A percentile compares a stretch with the other conserved stretches of the same genome.
Evolutionary conservation across 371 early-diverging fungal genomes (phyloP).

Genomic region (Zopfochytrium polystomum): DNA sequence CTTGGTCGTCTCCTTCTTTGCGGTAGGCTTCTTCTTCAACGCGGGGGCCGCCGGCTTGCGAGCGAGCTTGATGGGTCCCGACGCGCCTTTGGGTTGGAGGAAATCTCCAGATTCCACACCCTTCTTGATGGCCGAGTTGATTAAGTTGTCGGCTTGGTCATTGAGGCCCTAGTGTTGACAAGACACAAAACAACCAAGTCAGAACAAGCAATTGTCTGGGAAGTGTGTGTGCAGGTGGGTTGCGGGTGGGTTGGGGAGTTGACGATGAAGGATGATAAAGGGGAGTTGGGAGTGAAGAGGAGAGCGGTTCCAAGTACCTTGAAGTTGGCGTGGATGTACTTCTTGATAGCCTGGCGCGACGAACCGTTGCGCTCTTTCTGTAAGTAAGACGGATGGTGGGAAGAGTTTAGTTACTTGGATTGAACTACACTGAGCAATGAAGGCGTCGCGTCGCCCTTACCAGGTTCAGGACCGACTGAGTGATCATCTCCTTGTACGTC

Average conservation of each 20-base stretch:
- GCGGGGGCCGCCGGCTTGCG: conserved; percentile 41
- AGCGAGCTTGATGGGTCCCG: conserved; percentile 67
- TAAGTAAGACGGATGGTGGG: neutral
- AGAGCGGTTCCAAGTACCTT: conserved; percentile 38
- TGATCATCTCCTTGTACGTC: conserved; percentile 60
- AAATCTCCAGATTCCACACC: conserved; percentile 66
- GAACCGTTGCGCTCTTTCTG: conserved; percentile 75
- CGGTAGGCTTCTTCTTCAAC: conserved; percentile 4
- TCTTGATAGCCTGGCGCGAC: conserved; percentile 76
- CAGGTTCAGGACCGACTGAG: conserved; percentile 33
- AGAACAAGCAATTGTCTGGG: neutral
- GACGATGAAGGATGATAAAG: neutral
- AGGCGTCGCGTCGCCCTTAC: too few species aligned
- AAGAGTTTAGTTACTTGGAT: neutral
- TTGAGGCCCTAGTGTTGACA: conserved; percentile 14
- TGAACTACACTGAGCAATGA: neutral
- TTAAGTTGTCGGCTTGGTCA: conserved; percentile 58
- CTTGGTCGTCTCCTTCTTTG: conserved; percentile 8
- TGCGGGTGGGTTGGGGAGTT: neutral
- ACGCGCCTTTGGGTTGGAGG: conserved; percentile 64
- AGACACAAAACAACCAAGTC: neutral
- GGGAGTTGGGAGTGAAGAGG: neutral
- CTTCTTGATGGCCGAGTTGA: conserved; percentile 73
- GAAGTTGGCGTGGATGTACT: conserved; percentile 78
- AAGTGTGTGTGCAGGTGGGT: neutral